Evolutionary conservation across 2,329 filamentous ascomycete genomes (phyloP), one percentile per base, ranked within the genome.

Genomic region (Cladophialophora immunda): DNA sequence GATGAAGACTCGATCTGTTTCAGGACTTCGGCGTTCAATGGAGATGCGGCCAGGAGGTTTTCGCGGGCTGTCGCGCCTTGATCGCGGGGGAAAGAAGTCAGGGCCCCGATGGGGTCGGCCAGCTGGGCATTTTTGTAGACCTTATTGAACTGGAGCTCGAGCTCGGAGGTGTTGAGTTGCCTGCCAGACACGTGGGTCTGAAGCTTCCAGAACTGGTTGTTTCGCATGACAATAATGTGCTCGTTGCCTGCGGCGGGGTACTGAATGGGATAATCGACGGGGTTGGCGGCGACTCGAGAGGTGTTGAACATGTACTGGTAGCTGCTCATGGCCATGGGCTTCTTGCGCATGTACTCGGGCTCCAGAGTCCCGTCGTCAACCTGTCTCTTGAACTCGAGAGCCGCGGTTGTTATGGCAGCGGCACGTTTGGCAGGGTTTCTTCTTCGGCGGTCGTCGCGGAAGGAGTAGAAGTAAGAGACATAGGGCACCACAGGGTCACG

Each of bases 261-360:
- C 82, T 97, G 97, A 77, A 91, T 84, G 9, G 92, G 91, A 76
- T 92, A 88, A 78, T 99, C 95, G 36, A 89, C 86, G 13, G 92
- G 91, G 75, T 90, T 90, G 62, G 91, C 91, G 32, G 94, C 90
- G 47, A 98, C 89, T 73, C 95, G 90, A 80, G 88, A 92, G 80
- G 88, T 89, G 81, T 99, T 98, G 87, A 99, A 99, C 95, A 99
- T 99, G 87, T 90, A 98, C 83, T 97, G 85, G 84, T 97, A 98
- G 77, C 92, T 95, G 84, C 93, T 93, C 95, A 99, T 99, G 80
- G 94, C 95, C 77, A 98, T 94, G 67, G 95, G 95, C 67, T 96
- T 86, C 82, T 93, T 94, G 85, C 96, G 96, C 93, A 99, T 97
- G 83, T 97, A 98, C 81, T 99, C 95, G 27, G 95, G 95, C 84